phyloP scores from a whole-genome alignment of 768 basidiomycete genomes.

The Boletus rufocinnamomeus region DNA sequence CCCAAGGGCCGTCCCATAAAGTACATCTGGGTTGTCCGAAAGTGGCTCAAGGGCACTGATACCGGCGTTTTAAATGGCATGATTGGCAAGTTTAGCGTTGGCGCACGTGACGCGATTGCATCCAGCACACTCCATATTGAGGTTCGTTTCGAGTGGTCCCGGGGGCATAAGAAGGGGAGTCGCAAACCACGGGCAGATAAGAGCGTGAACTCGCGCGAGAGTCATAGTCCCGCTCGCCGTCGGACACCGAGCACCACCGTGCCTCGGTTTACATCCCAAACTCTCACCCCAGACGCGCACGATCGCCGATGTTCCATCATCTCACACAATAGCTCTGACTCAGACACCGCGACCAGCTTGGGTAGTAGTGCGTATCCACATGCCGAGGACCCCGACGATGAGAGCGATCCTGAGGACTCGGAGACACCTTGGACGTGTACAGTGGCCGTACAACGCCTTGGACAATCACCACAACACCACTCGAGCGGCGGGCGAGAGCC shows the following conservation, averaged over 20 bases:
- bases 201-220: slow-evolving; percentile 11
- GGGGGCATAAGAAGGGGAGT: slow-evolving; percentile 34
- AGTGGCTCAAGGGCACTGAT: slow-evolving; percentile 68
- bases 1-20: slow-evolving; percentile 42
- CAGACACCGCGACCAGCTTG: slow-evolving; percentile 32
- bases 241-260: slow-evolving; percentile 8
- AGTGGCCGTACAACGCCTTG: slow-evolving; percentile 60
- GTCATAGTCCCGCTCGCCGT: slow-evolving; percentile 17
- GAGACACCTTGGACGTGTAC: slow-evolving; percentile 96
- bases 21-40: slow-evolving; percentile 77
- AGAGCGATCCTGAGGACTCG: slow-evolving; percentile 94
- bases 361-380: slow-evolving; percentile 22
- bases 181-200: slow-evolving; percentile 27
- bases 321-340: slow-evolving; percentile 43
- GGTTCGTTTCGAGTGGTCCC: slow-evolving; percentile 79
- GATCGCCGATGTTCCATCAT: slow-evolving; percentile 42
- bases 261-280: slow-evolving; percentile 12
- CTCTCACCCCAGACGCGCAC: slow-evolving; percentile 10
- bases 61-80: slow-evolving; percentile 47
- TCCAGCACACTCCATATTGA: slow-evolving; percentile 49
- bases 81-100: slow-evolving; percentile 40
- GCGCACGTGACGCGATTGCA: slow-evolving; percentile 25
- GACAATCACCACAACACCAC: slow-evolving; percentile 12
- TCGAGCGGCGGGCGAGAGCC: slow-evolving; percentile 11
- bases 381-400: slow-evolving; percentile 59